These are phyloP conservation scores for Fistulina hepatica DNA, from an alignment of 1,284 basidiomycete species.

Conservation along the genomic window DNA sequence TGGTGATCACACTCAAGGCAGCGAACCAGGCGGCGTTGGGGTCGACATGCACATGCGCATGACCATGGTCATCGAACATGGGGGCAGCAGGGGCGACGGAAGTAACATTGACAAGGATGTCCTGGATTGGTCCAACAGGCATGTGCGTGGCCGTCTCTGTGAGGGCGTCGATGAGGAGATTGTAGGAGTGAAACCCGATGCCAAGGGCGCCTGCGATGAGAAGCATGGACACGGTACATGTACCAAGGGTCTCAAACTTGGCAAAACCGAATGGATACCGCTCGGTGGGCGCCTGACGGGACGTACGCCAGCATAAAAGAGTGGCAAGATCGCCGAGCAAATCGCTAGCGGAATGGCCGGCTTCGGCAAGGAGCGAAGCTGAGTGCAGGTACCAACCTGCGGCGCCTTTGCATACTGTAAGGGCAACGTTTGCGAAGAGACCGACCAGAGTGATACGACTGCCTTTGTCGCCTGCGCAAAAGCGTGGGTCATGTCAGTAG, in stretches of 20 bases:
- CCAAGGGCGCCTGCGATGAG: conserved; percentile 83
- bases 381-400: conserved; percentile 86
- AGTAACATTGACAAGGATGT: conserved; percentile 46
- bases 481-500: neutral
- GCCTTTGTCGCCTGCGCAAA: conserved; percentile 56
- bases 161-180: conserved; percentile 62
- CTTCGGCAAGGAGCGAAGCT: conserved; percentile 70
- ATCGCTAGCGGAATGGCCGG: conserved; percentile 30
- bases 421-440: conserved; percentile 63
- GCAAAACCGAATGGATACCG: conserved; percentile 83
- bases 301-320: conserved; percentile 84
- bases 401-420: conserved; percentile 77
- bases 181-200: conserved; percentile 89
- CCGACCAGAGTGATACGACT: conserved; percentile 81
- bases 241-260: conserved; percentile 92
- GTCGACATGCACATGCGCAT: conserved; percentile 63
- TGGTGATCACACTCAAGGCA: conserved; percentile 64
- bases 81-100: conserved; percentile 44
- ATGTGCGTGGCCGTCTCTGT: conserved; percentile 45
- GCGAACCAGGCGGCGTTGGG: conserved; percentile 98
- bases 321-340: conserved; percentile 89
- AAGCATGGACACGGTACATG: conserved; percentile 73
- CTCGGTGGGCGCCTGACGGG: conserved; percentile 66
- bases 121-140: conserved; percentile 49
- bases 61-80: conserved; percentile 1